phyloP scores from a whole-genome alignment of 2,329 filamentous ascomycete species.

The Cercospora sp. region DNA sequence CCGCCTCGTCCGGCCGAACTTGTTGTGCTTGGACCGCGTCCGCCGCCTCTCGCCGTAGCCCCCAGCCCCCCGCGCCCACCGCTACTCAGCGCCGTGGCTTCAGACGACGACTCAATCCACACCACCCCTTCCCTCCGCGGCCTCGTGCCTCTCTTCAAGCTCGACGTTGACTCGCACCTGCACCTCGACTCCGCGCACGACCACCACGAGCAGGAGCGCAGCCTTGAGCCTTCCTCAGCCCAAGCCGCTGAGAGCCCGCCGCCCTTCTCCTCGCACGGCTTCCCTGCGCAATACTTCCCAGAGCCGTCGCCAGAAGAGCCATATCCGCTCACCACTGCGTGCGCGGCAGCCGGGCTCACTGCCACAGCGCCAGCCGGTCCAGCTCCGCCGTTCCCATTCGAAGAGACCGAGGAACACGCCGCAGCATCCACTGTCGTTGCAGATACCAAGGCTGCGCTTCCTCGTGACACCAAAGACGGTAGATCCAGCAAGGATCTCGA shows the following conservation, averaged over 20 bases:
- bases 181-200: constrained; percentile 25
- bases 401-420: constrained; percentile 41
- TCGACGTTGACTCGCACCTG: constrained; percentile 37
- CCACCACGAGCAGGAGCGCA: constrained; percentile 21
- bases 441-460: constrained; percentile 82
- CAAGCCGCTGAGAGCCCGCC: constrained; percentile 56
- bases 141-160: constrained; percentile 29
- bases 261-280: constrained; percentile 65
- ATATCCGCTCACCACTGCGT: constrained; percentile 40
- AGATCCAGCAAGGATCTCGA: constrained; percentile 69
- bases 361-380: constrained; percentile 49
- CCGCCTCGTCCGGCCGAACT: not conserved
- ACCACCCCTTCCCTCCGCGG: constrained; percentile 38
- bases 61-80: constrained; percentile 22
- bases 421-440: constrained; percentile 57
- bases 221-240: constrained; percentile 33
- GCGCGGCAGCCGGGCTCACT: constrained; percentile 44
- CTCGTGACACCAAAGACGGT: constrained; percentile 76
- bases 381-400: constrained; percentile 47
- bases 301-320: constrained; percentile 51
- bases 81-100: constrained; percentile 31
- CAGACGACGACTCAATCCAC: constrained; percentile 37
- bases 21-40: not conserved
- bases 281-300: constrained; percentile 60
- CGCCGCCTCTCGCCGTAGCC: not conserved